These are phyloP conservation scores for Mortierella sp. DNA, from an alignment of 371 early-diverging fungal species.

Conservation along the genomic window DNA sequence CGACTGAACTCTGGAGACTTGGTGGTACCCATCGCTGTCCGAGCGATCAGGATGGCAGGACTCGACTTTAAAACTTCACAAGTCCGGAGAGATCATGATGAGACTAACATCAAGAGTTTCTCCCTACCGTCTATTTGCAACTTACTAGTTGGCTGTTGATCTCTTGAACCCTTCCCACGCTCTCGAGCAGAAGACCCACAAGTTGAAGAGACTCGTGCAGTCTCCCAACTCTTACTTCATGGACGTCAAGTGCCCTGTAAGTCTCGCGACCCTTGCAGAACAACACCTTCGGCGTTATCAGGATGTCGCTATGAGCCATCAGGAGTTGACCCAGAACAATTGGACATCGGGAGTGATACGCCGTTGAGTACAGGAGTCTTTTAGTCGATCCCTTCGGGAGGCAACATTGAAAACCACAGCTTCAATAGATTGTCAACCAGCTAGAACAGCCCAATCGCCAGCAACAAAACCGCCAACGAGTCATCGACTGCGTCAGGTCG, in stretches of 20 bases:
- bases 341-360: background rate
- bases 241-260: slow-evolving; percentile 99
- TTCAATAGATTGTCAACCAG: background rate
- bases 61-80: background rate
- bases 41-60: background rate
- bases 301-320: background rate
- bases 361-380: background rate
- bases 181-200: slow-evolving; percentile 96
- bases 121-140: background rate
- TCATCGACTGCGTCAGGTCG: background rate
- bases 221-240: slow-evolving; percentile 99
- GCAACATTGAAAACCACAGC: background rate
- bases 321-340: background rate
- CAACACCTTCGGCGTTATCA: background rate
- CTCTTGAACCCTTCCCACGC: slow-evolving; percentile 98
- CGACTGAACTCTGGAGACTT: background rate
- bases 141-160: slow-evolving; percentile 95
- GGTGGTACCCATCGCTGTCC: background rate
- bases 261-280: slow-evolving; percentile 15
- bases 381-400: background rate
- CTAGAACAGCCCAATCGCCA: background rate
- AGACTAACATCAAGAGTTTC: slow-evolving; percentile 30
- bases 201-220: slow-evolving; percentile 99
- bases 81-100: slow-evolving; percentile 2
- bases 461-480: too few relatives aligned